These are phyloP conservation scores for Debaryomyces nepalensis DNA, from an alignment of 1,139 yeast species.

Conservation along the genomic window DNA sequence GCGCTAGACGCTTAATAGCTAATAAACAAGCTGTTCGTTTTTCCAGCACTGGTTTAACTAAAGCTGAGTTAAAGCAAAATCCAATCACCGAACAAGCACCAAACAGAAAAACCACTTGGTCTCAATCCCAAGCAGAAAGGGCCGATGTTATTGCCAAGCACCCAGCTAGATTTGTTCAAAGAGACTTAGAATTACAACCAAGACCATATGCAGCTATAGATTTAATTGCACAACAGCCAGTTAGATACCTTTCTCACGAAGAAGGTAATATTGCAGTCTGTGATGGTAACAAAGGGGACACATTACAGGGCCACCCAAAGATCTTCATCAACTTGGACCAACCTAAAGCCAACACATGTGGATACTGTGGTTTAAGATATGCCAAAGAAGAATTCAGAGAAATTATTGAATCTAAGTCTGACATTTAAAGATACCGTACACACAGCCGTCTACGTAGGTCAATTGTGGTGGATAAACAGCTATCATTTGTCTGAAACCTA, in stretches of 20 bases:
- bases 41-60: slow-evolving; percentile 43
- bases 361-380: slow-evolving; percentile 76
- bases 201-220: slow-evolving; percentile 86
- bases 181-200: slow-evolving; percentile 71
- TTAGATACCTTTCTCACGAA: slow-evolving; percentile 58
- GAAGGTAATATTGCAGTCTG: slow-evolving; percentile 73
- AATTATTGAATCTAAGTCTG: slow-evolving; percentile 36
- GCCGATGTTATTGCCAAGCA: slow-evolving; percentile 57
- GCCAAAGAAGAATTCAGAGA: slow-evolving; percentile 55
- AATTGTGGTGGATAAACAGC: background rate
- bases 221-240: slow-evolving; percentile 74
- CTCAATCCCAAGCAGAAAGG: slow-evolving; percentile 68
- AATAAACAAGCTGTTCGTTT: slow-evolving; percentile 17
- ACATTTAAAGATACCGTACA: background rate
- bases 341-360: slow-evolving; percentile 73
- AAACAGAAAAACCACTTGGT: slow-evolving; percentile 73
- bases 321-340: slow-evolving; percentile 80
- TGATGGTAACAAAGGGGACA: slow-evolving; percentile 74
- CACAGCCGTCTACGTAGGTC: background rate
- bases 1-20: slow-evolving; percentile 13
- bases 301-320: slow-evolving; percentile 84
- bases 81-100: slow-evolving; percentile 67
- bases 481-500: no score
- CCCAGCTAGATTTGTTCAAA: slow-evolving; percentile 71
- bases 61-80: slow-evolving; percentile 40